Percentiles rank a stretch among this genome's conserved stretches.
phyloP scores from a whole-genome alignment of 2,329 filamentous ascomycete species.

The Mycosphaerella arachidis region DNA sequence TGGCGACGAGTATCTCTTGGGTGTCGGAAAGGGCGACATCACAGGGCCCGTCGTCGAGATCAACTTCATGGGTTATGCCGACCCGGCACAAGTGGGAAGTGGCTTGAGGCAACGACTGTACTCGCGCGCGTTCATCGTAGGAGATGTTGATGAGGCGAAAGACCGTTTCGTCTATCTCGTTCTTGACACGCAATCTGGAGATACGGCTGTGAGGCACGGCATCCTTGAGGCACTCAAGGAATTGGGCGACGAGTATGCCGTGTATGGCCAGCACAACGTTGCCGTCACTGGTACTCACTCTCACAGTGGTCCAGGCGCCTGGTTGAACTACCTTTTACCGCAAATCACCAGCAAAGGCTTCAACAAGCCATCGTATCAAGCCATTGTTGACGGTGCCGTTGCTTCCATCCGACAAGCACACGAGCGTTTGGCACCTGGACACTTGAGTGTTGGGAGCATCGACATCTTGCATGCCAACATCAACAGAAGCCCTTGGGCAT shows the following conservation, averaged over 20 bases:
- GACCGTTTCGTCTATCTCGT: constrained; percentile 84
- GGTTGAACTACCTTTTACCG: constrained; percentile 89
- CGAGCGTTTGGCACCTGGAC: constrained; percentile 63
- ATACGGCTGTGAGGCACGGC: constrained; percentile 83
- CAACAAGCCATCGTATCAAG: constrained; percentile 77
- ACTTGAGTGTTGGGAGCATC: constrained; percentile 64
- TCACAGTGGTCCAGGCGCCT: constrained; percentile 85
- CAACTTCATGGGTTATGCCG: constrained; percentile 88
- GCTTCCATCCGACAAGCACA: constrained; percentile 80
- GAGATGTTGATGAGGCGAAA: constrained; percentile 57
- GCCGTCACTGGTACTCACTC: constrained; percentile 91
- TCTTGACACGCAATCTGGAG: constrained; percentile 79
- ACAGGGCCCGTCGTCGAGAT: constrained; percentile 83
- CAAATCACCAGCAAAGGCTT: constrained; percentile 88
- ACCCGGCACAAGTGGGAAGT: constrained; percentile 73
- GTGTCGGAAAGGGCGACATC: constrained; percentile 68
- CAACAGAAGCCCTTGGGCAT: constrained; percentile 84
- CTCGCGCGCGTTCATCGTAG: constrained; percentile 84
- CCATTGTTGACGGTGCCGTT: constrained; percentile 81
- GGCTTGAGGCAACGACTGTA: constrained; percentile 84
- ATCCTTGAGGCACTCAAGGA: constrained; percentile 69
- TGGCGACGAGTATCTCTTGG: constrained; percentile 53
- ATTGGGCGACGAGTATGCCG: constrained; percentile 66
- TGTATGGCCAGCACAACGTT: constrained; percentile 75
- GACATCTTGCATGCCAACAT: constrained; percentile 73